Percentiles rank a stretch among this genome's conserved stretches.
Conservation (phyloP, 305 asterid species). For the Withania somnifera region DNA sequence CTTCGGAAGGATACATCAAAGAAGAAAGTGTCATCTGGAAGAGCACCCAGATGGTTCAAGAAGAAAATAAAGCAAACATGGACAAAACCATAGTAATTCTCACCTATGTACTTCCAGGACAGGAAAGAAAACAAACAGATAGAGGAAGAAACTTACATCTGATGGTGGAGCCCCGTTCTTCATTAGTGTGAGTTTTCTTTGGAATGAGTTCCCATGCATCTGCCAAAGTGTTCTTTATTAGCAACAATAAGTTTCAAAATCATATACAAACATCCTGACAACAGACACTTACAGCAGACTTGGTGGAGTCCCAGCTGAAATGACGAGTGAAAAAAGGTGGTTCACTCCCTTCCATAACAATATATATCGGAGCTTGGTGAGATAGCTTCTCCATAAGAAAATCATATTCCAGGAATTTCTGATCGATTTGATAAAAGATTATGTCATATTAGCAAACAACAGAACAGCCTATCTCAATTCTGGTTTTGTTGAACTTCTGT, state of each 20-base stretch:
- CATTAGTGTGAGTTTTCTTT: slow-evolving; percentile 69
- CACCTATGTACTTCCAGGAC: neutral
- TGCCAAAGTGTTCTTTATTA: slow-evolving; percentile 19
- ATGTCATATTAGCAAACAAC: neutral
- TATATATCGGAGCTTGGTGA: slow-evolving; percentile 54
- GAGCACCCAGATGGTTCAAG: neutral
- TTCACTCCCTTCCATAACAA: slow-evolving; percentile 76
- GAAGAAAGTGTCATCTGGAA: neutral
- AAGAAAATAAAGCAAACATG: neutral
- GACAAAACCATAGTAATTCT: neutral
- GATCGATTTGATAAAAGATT: slow-evolving; percentile 14
- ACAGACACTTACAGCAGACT: slow-evolving; percentile 57
- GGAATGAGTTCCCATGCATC: slow-evolving; percentile 98
- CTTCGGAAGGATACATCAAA: neutral
- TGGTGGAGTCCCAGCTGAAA: slow-evolving; percentile 77
- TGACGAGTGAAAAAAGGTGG: slow-evolving; percentile 82
- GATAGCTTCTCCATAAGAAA: slow-evolving; percentile 76
- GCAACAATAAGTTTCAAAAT: neutral
- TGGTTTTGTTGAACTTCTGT: neutral
- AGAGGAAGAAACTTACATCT: slow-evolving; percentile 45
- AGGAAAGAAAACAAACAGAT: neutral
- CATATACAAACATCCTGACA: neutral
- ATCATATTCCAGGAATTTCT: slow-evolving; percentile 82
- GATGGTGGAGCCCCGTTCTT: slow-evolving; percentile 57
- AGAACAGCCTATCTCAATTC: neutral